Base-by-base conservation (phyloP, 2,329 filamentous ascomycete genomes). In the Microcyclospora pomicola region DNA sequence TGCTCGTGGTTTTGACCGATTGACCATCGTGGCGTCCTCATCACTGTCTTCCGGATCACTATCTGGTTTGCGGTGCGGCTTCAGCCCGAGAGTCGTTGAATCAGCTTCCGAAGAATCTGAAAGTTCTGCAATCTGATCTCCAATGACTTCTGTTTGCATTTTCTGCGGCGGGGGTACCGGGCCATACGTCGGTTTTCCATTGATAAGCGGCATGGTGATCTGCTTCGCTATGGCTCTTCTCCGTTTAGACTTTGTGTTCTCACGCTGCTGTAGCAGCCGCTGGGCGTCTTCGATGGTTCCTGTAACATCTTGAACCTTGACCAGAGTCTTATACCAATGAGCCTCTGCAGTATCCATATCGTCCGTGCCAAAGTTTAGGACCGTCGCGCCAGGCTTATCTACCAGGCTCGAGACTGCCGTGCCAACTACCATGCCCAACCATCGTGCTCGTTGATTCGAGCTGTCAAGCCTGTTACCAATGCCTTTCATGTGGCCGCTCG, bases 11-110 rank as follows among this genome's bases (percentile, higher is more conserved):
- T 91, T 95, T 59, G 91, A 78, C 11, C 87, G 73, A 40, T 82
- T 79, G 34, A 96, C 72, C 13, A 94, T 66, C 0, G 86, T 93
- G 5, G 91, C 80, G 50, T 98, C 92, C 29, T 95, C 87, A 40
- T 95, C 86, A 0, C 85, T 88, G 54, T 98, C 91, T 54, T 92
- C 84, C 0, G 77, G 72, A 48, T 98, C 91, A 2, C 82, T 86
- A 51, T 85, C 83, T 1, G 84, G 84, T 56, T 94, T 95, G 11
- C 74, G 73, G 49, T 95, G 94, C 1, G 83, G 73, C 2, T 75
- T 66, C 1, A 96, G 65, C 42, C 82, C 81, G 12, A 79, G 74
- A 27, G 70, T 65, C 1, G 73, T 71, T 16, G 41, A 38, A 5
- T 44, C 46, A 6, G 45, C 42, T 12, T 46, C 45, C 7, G 19